phyloP scores from a whole-genome alignment of 805 yeast genomes.

The Sungouiozyma intestinalis region DNA sequence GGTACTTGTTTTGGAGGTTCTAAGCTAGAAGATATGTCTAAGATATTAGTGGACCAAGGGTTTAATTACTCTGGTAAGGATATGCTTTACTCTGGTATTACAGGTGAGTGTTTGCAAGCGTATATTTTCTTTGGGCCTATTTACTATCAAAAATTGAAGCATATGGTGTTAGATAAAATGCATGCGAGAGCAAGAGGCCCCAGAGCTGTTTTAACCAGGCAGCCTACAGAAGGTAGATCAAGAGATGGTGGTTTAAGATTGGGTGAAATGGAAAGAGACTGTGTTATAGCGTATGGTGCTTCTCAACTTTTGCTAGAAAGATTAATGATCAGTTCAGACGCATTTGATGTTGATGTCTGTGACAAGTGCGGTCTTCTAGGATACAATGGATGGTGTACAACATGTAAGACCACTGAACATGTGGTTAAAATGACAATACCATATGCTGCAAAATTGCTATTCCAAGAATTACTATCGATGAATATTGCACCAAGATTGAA shows the following conservation, averaged over 20 bases:
- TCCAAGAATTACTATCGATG: slow-evolving; percentile 98
- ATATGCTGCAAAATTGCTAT: slow-evolving; percentile 93
- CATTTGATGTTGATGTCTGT: slow-evolving; percentile 94
- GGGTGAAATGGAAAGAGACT: slow-evolving; percentile 99
- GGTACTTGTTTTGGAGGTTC: slow-evolving; percentile 99
- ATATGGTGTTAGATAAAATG: slow-evolving; percentile 98
- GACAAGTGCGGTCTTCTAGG: slow-evolving; percentile 95
- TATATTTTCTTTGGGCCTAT: slow-evolving; percentile 98
- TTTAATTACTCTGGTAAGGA: slow-evolving; percentile 94
- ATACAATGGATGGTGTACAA: slow-evolving; percentile 94
- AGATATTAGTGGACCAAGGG: slow-evolving; percentile 81
- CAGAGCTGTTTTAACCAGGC: slow-evolving; percentile 93
- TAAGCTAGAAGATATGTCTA: slow-evolving; percentile 90
- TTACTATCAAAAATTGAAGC: slow-evolving; percentile 94
- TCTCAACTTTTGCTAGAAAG: slow-evolving; percentile 89
- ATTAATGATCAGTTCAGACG: slow-evolving; percentile 93
- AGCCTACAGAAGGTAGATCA: slow-evolving; percentile 98
- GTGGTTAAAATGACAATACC: slow-evolving; percentile 94
- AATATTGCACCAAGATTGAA: slow-evolving; percentile 94
- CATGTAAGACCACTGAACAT: slow-evolving; percentile 80
- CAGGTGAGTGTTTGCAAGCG: slow-evolving; percentile 95
- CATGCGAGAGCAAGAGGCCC: slow-evolving; percentile 99
- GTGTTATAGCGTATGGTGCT: slow-evolving; percentile 99
- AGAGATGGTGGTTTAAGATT: slow-evolving; percentile 98
- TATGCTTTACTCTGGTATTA: slow-evolving; percentile 93